phyloP scores from a whole-genome alignment of 2,329 filamentous ascomycete genomes.

The Arthrobotrys sphaeroides region DNA sequence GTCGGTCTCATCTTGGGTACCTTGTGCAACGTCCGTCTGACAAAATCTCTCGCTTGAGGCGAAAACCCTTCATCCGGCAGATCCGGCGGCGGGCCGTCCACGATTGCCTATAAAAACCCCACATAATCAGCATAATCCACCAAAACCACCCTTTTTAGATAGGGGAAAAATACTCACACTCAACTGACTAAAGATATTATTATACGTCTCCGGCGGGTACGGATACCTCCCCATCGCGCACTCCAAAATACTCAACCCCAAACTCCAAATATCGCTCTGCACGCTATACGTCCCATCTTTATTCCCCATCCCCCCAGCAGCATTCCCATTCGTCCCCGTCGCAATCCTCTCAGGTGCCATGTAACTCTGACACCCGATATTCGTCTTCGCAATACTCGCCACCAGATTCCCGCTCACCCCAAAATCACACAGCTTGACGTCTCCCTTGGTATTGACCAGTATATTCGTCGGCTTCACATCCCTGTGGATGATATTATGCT shows the following conservation, averaged over 20 bases:
- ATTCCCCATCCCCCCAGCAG: slow-evolving; percentile 67
- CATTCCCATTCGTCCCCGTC: slow-evolving; percentile 78
- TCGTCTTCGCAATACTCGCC: slow-evolving; percentile 96
- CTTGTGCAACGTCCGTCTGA: slow-evolving; percentile 89
- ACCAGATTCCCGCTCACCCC: slow-evolving; percentile 96
- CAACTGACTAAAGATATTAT: slow-evolving; percentile 97
- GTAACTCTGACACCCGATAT: slow-evolving; percentile 98
- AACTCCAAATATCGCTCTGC: slow-evolving; percentile 96
- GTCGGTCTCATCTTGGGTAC: slow-evolving; percentile 90
- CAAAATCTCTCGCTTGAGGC: slow-evolving; percentile 82
- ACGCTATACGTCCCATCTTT: slow-evolving; percentile 85
- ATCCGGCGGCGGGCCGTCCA: slow-evolving; percentile 92
- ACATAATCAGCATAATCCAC: slow-evolving; percentile 41
- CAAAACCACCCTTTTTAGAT: neutral
- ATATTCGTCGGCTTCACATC: slow-evolving; percentile 99
- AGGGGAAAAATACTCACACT: slow-evolving; percentile 73
- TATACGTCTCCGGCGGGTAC: slow-evolving; percentile 95
- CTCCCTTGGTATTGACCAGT: slow-evolving; percentile 84
- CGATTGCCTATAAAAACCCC: slow-evolving; percentile 79
- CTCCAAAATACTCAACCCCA: slow-evolving; percentile 93
- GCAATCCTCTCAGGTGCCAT: slow-evolving; percentile 98
- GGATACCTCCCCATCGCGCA: slow-evolving; percentile 94
- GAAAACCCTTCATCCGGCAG: slow-evolving; percentile 83
- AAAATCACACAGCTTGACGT: slow-evolving; percentile 98
- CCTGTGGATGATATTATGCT: slow-evolving; percentile 98